These are phyloP conservation scores for Pythium brassicae DNA, from an alignment of 352 stramenopile genomes.

Conservation along the genomic window DNA sequence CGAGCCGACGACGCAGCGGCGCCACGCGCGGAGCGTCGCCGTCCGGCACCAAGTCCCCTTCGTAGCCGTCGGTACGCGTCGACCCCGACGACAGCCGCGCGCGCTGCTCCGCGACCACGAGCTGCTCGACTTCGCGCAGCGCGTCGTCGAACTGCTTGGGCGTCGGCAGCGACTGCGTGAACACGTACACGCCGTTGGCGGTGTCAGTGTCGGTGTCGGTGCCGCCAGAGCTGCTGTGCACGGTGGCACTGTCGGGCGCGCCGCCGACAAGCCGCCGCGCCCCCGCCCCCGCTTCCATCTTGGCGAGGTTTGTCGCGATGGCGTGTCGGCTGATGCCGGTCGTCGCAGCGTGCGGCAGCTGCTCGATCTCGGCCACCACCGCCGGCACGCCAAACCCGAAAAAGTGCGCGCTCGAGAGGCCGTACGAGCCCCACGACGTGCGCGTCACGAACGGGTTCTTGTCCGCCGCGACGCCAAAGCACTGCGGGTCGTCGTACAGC, in stretches of 20 bases:
- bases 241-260: conserved; percentile 15
- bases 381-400: conserved; percentile 76
- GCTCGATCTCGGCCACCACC: conserved; percentile 64
- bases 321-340: conserved; percentile 50
- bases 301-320: conserved; percentile 21
- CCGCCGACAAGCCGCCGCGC: conserved; percentile 17
- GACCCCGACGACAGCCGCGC: conserved; percentile 81
- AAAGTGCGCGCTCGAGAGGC: conserved; percentile 70
- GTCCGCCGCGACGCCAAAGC: conserved; percentile 27
- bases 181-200: conserved; percentile 67
- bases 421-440: conserved; percentile 80
- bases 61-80: conserved; percentile 83
- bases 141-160: conserved; percentile 72
- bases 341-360: conserved; percentile 66
- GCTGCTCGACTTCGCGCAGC: conserved; percentile 74
- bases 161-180: conserved; percentile 77
- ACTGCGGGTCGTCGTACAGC: conserved; percentile 63
- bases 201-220: conserved; percentile 15
- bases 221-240: not conserved
- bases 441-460: conserved; percentile 70
- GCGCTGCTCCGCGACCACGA: conserved; percentile 77
- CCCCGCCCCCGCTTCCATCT: conserved; percentile 6
- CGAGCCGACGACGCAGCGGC: conserved; percentile 27
- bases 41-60: conserved; percentile 32
- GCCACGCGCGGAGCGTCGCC: conserved; percentile 15